Percentiles rank a stretch among this genome's conserved stretches.
Conservation (phyloP, 1,284 basidiomycete species). For the Tilletia indica region DNA sequence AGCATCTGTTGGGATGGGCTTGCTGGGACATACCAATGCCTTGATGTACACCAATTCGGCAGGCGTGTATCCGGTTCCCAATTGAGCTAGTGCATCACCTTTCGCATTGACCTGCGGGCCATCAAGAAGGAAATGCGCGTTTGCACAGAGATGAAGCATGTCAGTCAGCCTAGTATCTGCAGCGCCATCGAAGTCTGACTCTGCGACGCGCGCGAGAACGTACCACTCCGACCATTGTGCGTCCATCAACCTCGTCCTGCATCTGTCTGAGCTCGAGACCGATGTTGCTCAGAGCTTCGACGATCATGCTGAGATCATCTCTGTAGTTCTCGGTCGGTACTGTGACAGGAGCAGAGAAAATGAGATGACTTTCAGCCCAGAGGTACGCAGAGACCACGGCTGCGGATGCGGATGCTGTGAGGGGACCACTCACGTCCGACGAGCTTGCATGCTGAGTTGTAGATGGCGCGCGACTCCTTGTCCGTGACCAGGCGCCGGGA, state of each 20-base stretch:
- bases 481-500: conserved; percentile 35
- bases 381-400: conserved; percentile 12
- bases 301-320: conserved; percentile 25
- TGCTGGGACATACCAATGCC: conserved; percentile 26
- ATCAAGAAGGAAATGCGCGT: background rate
- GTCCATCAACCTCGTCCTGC: conserved; percentile 32
- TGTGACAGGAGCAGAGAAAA: background rate
- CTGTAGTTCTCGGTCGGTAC: conserved; percentile 26
- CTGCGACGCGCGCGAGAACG: background rate
- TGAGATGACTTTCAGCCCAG: background rate
- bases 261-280: conserved; percentile 42
- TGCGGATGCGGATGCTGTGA: background rate
- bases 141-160: background rate
- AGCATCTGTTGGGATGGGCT: background rate
- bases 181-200: no score
- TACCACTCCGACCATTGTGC: conserved; percentile 34
- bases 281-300: conserved; percentile 26
- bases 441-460: conserved; percentile 20
- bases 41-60: conserved; percentile 43
- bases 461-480: conserved; percentile 31
- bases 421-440: conserved; percentile 16
- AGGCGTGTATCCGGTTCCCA: conserved; percentile 43
- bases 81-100: conserved; percentile 37
- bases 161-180: background rate
- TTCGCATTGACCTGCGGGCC: conserved; percentile 34